Percentiles rank a stretch among this genome's conserved stretches.
Conservation (phyloP, 208 protist genomes). For the Leishmania lainsoni region DNA sequence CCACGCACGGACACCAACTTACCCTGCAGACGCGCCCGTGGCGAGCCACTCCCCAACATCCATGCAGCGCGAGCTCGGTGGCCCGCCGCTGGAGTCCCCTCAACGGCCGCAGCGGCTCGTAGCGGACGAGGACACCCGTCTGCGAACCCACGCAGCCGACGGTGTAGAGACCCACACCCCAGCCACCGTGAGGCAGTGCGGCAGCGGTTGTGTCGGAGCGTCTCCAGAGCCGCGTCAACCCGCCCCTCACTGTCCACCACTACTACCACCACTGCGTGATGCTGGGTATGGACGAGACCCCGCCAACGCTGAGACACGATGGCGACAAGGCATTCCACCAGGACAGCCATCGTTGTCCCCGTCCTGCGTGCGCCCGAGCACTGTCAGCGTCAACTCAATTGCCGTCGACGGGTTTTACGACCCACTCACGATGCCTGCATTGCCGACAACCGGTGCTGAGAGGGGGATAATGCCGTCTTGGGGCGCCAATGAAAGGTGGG, state of each 20-base stretch:
- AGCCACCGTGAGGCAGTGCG: neutral
- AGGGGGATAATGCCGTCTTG: neutral
- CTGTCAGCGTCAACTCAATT: conserved; percentile 26
- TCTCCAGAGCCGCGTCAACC: conserved; percentile 17
- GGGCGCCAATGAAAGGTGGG: neutral
- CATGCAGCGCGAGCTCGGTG: neutral
- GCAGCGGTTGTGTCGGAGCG: neutral
- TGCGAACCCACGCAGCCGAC: neutral
- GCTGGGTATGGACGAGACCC: neutral
- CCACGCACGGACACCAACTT: neutral
- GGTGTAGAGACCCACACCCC: neutral
- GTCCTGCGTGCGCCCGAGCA: conserved; percentile 14
- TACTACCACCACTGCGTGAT: neutral
- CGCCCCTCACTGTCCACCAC: neutral
- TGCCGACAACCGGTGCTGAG: conserved; percentile 2
- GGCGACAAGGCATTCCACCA: neutral
- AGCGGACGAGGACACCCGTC: neutral
- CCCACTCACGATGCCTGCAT: conserved; percentile 33
- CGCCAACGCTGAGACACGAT: neutral
- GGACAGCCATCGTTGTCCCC: neutral
- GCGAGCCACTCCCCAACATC: neutral
- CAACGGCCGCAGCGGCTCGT: neutral
- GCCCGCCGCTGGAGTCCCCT: neutral
- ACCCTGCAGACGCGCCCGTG: neutral
- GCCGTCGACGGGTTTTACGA: conserved; percentile 42